phyloP scores from a whole-genome alignment of 1,284 basidiomycete genomes.

The Peniophora sp. region DNA sequence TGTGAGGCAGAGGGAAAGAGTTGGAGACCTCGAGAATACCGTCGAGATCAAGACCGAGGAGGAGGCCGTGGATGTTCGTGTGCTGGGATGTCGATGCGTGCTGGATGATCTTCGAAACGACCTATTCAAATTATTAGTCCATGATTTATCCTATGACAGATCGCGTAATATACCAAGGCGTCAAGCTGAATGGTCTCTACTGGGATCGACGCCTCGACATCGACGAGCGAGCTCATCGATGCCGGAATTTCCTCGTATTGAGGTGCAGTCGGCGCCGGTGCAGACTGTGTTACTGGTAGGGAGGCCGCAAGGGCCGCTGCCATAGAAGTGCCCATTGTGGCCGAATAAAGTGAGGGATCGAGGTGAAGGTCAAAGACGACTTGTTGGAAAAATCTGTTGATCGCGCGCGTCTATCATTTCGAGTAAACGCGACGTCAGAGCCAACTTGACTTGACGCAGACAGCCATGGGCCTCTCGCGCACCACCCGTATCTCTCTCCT shows the following conservation, averaged over 20 bases:
- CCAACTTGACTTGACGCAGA: no score
- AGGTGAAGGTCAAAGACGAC: neutral
- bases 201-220: conserved; percentile 83
- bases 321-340: conserved; percentile 66
- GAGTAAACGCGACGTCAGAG: no score
- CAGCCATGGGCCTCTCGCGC: conserved; percentile 35
- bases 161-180: conserved; percentile 51
- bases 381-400: neutral
- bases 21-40: conserved; percentile 90
- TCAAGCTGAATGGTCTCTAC: conserved; percentile 75
- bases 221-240: conserved; percentile 84
- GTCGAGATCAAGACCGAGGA: conserved; percentile 89
- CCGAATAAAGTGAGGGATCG: neutral
- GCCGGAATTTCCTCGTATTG: conserved; percentile 78
- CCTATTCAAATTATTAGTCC: conserved; percentile 35
- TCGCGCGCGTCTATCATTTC: no score
- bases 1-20: conserved; percentile 80
- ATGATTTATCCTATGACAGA: neutral
- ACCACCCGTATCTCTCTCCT: conserved; percentile 74
- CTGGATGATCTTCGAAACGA: conserved; percentile 90
- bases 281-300: conserved; percentile 57
- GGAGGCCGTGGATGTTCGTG: conserved; percentile 71
- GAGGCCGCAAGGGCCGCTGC: conserved; percentile 83
- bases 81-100: conserved; percentile 65
- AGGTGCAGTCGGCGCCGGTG: conserved; percentile 52